A percentile compares a stretch with the other conserved stretches of the same genome.
These are phyloP conservation scores for Periglandula ipomoeae DNA, from an alignment of 2,329 filamentous ascomycete species.

Conservation along the genomic window DNA sequence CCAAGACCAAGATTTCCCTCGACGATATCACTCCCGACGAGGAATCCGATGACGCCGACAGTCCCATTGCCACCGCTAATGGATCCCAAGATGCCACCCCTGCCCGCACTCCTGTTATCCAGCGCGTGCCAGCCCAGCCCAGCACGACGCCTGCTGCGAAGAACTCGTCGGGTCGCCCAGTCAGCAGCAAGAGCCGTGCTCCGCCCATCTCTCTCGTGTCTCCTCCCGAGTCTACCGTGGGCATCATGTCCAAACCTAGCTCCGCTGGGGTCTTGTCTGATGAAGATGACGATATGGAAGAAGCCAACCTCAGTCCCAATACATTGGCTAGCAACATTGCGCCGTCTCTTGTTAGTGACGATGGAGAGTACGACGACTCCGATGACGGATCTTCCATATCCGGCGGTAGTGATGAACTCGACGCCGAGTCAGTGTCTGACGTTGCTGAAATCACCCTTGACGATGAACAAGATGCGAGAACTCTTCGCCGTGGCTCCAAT, in stretches of 20 bases:
- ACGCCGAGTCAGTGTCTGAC: constrained; percentile 50
- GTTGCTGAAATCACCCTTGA: constrained; percentile 54
- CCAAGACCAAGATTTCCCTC: constrained; percentile 43
- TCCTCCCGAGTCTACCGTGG: constrained; percentile 18
- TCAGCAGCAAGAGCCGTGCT: constrained; percentile 48
- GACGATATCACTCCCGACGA: constrained; percentile 45
- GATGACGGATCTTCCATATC: constrained; percentile 54
- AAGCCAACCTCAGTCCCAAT: constrained; percentile 58
- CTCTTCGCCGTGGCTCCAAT: constrained; percentile 34
- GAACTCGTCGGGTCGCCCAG: constrained; percentile 34
- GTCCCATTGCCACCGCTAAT: constrained; percentile 9
- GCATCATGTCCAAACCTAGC: constrained; percentile 13
- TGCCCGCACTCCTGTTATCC: constrained; percentile 31
- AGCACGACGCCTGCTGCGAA: constrained; percentile 38
- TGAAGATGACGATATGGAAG: constrained; percentile 44
- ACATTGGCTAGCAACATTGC: constrained; percentile 66
- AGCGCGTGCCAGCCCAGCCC: constrained; percentile 51
- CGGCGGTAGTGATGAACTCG: constrained; percentile 46
- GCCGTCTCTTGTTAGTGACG: constrained; percentile 71
- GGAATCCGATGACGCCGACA: constrained; percentile 36
- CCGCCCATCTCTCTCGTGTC: constrained; percentile 31
- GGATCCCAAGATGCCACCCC: constrained; percentile 11
- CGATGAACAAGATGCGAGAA: constrained; percentile 41
- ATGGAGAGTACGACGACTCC: constrained; percentile 68
- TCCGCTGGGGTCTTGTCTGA: constrained; percentile 21